Conservation (phyloP, 2,329 filamentous ascomycete genomes). For the Trichoderma polysporum region DNA sequence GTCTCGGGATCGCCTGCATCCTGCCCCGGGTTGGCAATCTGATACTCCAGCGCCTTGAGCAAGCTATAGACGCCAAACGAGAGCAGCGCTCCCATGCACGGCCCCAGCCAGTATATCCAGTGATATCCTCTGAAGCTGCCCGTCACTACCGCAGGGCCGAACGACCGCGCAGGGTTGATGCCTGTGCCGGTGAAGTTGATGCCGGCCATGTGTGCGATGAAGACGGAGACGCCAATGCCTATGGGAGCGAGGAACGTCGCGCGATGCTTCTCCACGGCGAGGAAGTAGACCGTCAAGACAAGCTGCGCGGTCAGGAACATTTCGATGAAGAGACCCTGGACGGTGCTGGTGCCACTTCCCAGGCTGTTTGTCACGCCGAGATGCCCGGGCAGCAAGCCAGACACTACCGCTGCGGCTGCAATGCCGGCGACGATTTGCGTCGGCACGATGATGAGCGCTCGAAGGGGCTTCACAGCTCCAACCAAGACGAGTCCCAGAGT, state of each 20-base stretch:
- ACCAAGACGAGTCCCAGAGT: slow-evolving; percentile 60
- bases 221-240: slow-evolving; percentile 69
- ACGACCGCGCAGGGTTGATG: slow-evolving; percentile 51
- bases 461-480: slow-evolving; percentile 53
- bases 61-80: slow-evolving; percentile 51
- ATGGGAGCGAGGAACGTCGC: slow-evolving; percentile 70
- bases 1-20: slow-evolving; percentile 32
- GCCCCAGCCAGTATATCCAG: slow-evolving; percentile 59
- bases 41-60: slow-evolving; percentile 53
- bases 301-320: slow-evolving; percentile 65
- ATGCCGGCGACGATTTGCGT: slow-evolving; percentile 61
- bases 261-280: slow-evolving; percentile 72
- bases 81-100: slow-evolving; percentile 48
- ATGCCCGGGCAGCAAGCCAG: slow-evolving; percentile 56
- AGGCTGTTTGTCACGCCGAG: slow-evolving; percentile 57
- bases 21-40: slow-evolving; percentile 51
- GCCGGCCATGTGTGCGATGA: slow-evolving; percentile 53
- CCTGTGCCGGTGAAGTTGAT: slow-evolving; percentile 49
- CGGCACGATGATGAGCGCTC: slow-evolving; percentile 51
- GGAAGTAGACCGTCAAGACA: slow-evolving; percentile 65
- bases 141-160: slow-evolving; percentile 48
- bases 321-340: slow-evolving; percentile 65
- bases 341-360: slow-evolving; percentile 48
- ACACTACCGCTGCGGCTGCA: slow-evolving; percentile 56
- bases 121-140: slow-evolving; percentile 45